Percentiles rank a stretch among this genome's conserved stretches.
Evolutionary conservation across 176 grass and related monocot genomes (phyloP).

Genomic region (Oryza punctata): DNA sequence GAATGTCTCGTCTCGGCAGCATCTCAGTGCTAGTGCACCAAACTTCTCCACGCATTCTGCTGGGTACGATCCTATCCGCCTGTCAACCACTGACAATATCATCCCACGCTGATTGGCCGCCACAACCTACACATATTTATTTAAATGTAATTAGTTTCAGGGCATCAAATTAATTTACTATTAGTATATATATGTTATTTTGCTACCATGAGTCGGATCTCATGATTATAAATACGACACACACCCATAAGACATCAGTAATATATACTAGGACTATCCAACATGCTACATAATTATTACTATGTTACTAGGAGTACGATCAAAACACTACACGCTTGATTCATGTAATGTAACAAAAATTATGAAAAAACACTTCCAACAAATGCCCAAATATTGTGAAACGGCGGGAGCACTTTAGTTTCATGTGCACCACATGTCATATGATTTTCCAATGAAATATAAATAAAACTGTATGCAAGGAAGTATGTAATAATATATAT

Average conservation of each 20-base stretch:
- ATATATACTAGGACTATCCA: neutral
- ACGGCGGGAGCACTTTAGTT: neutral
- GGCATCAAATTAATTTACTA: neutral
- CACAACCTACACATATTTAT: conserved; percentile 28
- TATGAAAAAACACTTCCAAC: neutral
- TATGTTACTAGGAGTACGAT: neutral
- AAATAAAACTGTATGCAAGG: neutral
- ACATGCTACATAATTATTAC: neutral
- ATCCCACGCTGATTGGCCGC: conserved; percentile 54
- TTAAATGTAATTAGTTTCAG: neutral
- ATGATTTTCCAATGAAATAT: neutral
- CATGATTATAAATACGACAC: neutral
- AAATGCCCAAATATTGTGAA: neutral
- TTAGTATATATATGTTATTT: neutral
- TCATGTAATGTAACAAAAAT: neutral
- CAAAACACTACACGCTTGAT: neutral
- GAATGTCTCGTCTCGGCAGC: conserved; percentile 64
- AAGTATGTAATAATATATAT: neutral
- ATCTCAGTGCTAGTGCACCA: conserved; percentile 45
- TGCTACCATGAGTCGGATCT: neutral
- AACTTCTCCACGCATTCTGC: conserved; percentile 68
- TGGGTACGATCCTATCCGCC: conserved; percentile 54
- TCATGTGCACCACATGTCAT: neutral
- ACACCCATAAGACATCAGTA: neutral
- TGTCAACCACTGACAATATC: conserved; percentile 56